Conservation (phyloP, 2,329 filamentous ascomycete genomes). For the Periconia macrospinosa region DNA sequence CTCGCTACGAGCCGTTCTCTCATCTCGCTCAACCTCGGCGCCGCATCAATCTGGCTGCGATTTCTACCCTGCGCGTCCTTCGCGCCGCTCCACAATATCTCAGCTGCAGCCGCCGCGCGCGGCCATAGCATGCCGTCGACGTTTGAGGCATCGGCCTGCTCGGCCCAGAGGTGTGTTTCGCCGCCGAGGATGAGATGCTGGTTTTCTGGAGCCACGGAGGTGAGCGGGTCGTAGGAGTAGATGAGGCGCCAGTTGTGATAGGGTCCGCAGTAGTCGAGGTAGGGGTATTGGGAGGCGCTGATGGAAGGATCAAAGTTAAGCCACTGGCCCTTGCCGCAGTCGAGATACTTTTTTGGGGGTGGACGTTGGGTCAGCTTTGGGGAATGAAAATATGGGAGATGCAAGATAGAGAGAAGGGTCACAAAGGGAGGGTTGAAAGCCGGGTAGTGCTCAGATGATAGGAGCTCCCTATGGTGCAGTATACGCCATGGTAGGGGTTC, state of each 20-base stretch:
- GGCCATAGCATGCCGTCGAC: conserved; percentile 80
- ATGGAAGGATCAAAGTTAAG: conserved; percentile 66
- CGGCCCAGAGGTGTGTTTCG: conserved; percentile 80
- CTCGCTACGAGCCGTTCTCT: conserved; percentile 72
- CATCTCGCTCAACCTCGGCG: conserved; percentile 72
- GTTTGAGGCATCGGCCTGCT: conserved; percentile 74
- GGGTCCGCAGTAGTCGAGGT: conserved; percentile 78
- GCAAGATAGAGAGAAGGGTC: background rate
- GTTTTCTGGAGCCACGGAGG: conserved; percentile 63
- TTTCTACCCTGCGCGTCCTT: conserved; percentile 68
- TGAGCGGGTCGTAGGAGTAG: conserved; percentile 77
- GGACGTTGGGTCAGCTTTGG: background rate
- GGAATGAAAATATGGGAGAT: background rate
- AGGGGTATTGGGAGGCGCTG: conserved; percentile 63
- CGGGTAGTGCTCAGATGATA: background rate
- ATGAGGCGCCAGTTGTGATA: conserved; percentile 79
- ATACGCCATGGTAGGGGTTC: no score
- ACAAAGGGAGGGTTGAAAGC: no score
- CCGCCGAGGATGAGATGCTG: conserved; percentile 75
- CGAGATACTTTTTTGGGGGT: conserved; percentile 64
- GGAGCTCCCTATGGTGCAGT: no score
- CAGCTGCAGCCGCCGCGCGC: conserved; percentile 70
- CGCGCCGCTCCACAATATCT: conserved; percentile 78
- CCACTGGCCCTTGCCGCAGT: conserved; percentile 81
- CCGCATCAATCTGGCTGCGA: conserved; percentile 70